Base-by-base conservation (phyloP, 2,329 filamentous ascomycete genomes). In the Colletotrichum musicola region DNA sequence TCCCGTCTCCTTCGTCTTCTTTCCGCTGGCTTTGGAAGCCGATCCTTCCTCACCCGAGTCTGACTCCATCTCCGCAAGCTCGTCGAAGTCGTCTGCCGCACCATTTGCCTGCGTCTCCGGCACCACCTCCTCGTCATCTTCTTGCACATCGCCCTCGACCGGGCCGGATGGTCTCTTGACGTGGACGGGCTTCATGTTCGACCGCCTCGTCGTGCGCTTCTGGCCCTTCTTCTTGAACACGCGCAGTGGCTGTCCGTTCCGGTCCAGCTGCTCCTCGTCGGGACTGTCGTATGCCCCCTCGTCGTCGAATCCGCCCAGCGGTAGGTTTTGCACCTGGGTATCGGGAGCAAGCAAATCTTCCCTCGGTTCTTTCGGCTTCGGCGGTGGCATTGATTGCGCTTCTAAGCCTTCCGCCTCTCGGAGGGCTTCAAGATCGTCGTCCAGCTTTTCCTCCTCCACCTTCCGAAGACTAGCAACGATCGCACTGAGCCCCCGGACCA, bases 171-270 rank as follows among this genome's bases (percentile, higher is more conserved):
- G 84, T 44, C 89, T 84, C 74, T 85, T 86, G 6, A 77, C 76
- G 63, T 82, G 77, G 0, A 80, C 85, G 2, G 88, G 88, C 70
- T 81, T 84, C 82, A 92, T 93, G 68, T 90, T 94, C 63, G 88
- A 85, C 55, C 85, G 83, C 70, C 90, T 85, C 3, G 93, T 95
- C 63, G 92, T 93, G 69, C 93, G 85, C 83, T 96, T 96, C 77
- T 93, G 87, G 0, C 92, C 93, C 82, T 93, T 93, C 86, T 96
- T 96, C 84, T 95, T 95, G 83, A 87, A 95, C 1, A 88, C 79
- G 62, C 85, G 88, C 44, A 89, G 77, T 2, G 89, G 89, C 70
- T 87, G 83, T 1, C 89, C 89, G 73, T 89, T 81, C n/a, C 82
- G 83, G 60, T 83, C 88, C 13, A 85, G 64, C 4, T 77, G 75